These are phyloP conservation scores for Termitomyces sp. DNA, from an alignment of 768 basidiomycete genomes.

Conservation along the genomic window DNA sequence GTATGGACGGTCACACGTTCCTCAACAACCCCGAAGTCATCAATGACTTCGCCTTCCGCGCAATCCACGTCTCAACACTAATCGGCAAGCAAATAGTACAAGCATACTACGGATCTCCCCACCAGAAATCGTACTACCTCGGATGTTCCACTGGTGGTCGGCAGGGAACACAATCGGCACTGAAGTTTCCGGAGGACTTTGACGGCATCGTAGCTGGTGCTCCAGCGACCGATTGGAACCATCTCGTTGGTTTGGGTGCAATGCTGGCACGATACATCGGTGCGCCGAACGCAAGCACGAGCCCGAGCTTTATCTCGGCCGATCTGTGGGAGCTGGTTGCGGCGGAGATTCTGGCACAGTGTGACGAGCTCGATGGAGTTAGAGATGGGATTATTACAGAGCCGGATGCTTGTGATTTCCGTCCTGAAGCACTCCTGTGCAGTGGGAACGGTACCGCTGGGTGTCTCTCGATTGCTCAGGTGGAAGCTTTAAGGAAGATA, in stretches of 20 bases:
- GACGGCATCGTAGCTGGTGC: no score
- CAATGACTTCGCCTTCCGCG: conserved; percentile 13
- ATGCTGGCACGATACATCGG: conserved; percentile 6
- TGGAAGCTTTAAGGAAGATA: neutral
- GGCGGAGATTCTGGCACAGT: conserved; percentile 1
- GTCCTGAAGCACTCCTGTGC: conserved; percentile 2
- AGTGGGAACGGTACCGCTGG: neutral
- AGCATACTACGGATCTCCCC: conserved; percentile 10
- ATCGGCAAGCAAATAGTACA: conserved; percentile 13
- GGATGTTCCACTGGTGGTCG: conserved; percentile 9
- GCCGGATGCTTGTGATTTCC: conserved; percentile 4
- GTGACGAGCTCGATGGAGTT: conserved; percentile 2
- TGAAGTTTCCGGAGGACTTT: no score
- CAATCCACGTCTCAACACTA: conserved; percentile 12
- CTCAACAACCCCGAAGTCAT: conserved; percentile 11
- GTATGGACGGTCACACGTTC: neutral
- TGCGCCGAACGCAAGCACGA: neutral
- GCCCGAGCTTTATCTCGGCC: neutral
- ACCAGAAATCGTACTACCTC: conserved; percentile 12
- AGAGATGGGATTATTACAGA: conserved; percentile 6
- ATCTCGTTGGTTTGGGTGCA: no score
- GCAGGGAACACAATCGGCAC: conserved; percentile 13
- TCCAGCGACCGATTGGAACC: no score
- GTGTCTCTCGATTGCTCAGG: neutral
- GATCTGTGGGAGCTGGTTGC: neutral